phyloP scores from a whole-genome alignment of 2,329 filamentous ascomycete species.

The Colletotrichum cuscutae region DNA sequence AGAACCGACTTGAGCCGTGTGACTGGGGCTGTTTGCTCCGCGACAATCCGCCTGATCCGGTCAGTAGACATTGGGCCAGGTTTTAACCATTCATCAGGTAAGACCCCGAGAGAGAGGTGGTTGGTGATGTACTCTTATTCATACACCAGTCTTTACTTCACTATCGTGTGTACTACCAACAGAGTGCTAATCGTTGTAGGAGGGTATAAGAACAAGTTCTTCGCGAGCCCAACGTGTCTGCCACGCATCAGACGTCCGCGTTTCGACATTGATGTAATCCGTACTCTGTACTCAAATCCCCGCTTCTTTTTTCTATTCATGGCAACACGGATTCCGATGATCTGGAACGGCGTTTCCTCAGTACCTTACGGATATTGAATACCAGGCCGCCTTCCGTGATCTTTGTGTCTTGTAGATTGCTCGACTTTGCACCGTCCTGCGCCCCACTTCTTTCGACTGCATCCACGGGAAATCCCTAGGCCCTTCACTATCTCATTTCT shows the following conservation, averaged over 20 bases:
- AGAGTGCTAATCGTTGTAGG: not conserved
- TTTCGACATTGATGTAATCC: not conserved
- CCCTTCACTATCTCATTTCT: too few relatives aligned
- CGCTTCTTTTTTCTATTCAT: slow-evolving; percentile 10
- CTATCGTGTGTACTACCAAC: not conserved
- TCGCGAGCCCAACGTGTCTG: too few relatives aligned
- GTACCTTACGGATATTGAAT: not conserved
- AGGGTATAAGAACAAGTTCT: not conserved
- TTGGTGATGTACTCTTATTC: not conserved
- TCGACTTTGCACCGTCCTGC: too few relatives aligned
- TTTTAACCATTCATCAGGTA: slow-evolving; percentile 3
- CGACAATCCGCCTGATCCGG: slow-evolving; percentile 4
- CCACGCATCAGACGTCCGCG: too few relatives aligned
- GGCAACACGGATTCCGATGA: slow-evolving; percentile 2
- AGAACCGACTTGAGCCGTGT: not conserved
- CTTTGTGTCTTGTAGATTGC: too few relatives aligned
- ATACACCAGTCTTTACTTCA: not conserved
- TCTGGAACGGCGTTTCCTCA: slow-evolving; percentile 19
- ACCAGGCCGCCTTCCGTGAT: too few relatives aligned
- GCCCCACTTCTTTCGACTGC: too few relatives aligned
- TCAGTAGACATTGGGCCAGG: slow-evolving; percentile 12
- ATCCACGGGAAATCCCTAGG: too few relatives aligned
- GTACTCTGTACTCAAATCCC: not conserved
- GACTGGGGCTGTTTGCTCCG: slow-evolving; percentile 5
- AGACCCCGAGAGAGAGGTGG: not conserved